These are phyloP conservation scores for Boletus eberwhitei DNA, from an alignment of 768 basidiomycete species.

Conservation along the genomic window DNA sequence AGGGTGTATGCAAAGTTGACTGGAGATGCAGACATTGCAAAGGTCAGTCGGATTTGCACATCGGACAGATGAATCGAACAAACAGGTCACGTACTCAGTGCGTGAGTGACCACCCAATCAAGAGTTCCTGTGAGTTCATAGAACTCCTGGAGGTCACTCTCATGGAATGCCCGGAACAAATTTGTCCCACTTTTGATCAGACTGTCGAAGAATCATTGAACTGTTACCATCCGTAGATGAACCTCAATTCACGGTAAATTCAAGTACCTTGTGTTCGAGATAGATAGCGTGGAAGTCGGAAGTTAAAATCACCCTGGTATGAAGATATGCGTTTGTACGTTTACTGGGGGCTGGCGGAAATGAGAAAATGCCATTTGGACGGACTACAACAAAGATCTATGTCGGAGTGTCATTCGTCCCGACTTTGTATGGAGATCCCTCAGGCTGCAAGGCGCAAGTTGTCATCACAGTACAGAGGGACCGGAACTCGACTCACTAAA, in stretches of 20 bases:
- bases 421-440: conserved; percentile 4
- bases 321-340: too few species aligned
- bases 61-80: not conserved
- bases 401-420: conserved; percentile 17
- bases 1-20: too few species aligned
- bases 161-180: conserved; percentile 9
- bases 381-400: not conserved
- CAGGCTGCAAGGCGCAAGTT: too few species aligned
- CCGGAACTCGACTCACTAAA: too few species aligned
- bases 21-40: not conserved
- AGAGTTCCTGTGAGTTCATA: conserved; percentile 3
- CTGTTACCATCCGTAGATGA: too few species aligned
- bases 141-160: conserved; percentile 16
- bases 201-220: not conserved
- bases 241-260: conserved; percentile 6
- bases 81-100: conserved; percentile 2
- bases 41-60: not conserved
- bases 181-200: conserved; percentile 18
- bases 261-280: conserved; percentile 15
- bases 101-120: conserved; percentile 14
- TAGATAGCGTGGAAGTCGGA: conserved; percentile 7
- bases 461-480: too few species aligned
- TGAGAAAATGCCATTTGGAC: too few species aligned
- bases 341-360: not conserved
- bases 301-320: too few species aligned